Conservation (phyloP, 768 basidiomycete species). For the Termitomyces sp. region DNA sequence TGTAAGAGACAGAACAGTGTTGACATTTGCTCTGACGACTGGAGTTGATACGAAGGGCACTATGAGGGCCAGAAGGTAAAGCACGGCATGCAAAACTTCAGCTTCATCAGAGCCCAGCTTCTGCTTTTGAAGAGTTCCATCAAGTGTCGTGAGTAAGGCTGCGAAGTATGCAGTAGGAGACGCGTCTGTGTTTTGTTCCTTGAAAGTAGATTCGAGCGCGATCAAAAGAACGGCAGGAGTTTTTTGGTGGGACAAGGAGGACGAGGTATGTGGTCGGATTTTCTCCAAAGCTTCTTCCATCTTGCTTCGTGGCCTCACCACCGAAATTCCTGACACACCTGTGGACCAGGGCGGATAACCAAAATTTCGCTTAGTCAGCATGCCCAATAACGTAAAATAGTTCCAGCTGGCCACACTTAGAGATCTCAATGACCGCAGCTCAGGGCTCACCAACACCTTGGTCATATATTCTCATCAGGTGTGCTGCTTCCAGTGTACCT, state of each 20-base stretch:
- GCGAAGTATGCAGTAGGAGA: conserved; percentile 93
- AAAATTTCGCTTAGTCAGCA: conserved; percentile 33
- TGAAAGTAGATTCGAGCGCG: conserved; percentile 80
- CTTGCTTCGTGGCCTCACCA: neutral
- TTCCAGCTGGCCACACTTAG: too few relatives aligned
- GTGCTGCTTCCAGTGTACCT: conserved; percentile 9
- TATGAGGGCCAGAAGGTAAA: conserved; percentile 81
- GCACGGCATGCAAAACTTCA: conserved; percentile 75
- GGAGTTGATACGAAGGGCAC: conserved; percentile 73
- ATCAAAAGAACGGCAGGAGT: conserved; percentile 80
- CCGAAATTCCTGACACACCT: neutral
- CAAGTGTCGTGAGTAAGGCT: conserved; percentile 81
- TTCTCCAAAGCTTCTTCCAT: conserved; percentile 74
- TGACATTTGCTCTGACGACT: conserved; percentile 77
- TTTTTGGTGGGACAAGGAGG: conserved; percentile 83
- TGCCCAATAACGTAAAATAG: neutral
- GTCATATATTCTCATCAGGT: conserved; percentile 72
- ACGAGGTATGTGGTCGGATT: conserved; percentile 82
- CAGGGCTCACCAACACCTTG: conserved; percentile 42
- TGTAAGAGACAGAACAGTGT: conserved; percentile 68
- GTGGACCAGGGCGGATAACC: neutral
- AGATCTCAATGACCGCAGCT: conserved; percentile 17
- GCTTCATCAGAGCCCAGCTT: conserved; percentile 53
- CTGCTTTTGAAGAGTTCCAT: conserved; percentile 68
- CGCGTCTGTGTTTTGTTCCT: conserved; percentile 62